Percentiles rank a stretch among this genome's conserved stretches.
Evolutionary conservation across 176 grass and related monocot genomes (phyloP).

Genomic region (Secale cereale): DNA sequence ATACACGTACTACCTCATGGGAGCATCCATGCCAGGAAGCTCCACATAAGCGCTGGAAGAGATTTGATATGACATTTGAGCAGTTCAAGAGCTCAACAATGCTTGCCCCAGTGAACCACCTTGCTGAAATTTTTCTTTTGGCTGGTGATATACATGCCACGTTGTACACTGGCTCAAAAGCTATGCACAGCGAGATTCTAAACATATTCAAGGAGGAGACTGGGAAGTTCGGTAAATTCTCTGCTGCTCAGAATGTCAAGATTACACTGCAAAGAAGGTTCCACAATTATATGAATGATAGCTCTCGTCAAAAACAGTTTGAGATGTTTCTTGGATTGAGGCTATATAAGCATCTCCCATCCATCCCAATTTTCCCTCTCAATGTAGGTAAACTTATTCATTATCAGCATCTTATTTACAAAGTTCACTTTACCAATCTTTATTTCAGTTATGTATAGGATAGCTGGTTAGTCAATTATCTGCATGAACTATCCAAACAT

Average conservation of each 20-base stretch:
- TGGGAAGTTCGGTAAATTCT: slow-evolving; percentile 86
- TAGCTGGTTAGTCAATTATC: neutral
- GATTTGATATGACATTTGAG: slow-evolving; percentile 97
- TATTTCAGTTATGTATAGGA: slow-evolving; percentile 17
- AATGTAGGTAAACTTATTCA: slow-evolving; percentile 57
- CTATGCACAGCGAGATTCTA: slow-evolving; percentile 99
- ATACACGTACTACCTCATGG: slow-evolving; percentile 85
- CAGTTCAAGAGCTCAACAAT: slow-evolving; percentile 90
- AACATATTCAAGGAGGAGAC: slow-evolving; percentile 97
- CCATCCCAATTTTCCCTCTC: slow-evolving; percentile 77
- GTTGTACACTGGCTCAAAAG: slow-evolving; percentile 99
- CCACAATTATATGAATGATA: slow-evolving; percentile 81
- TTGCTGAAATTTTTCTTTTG: slow-evolving; percentile 92
- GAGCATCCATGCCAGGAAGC: slow-evolving; percentile 81
- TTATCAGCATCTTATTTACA: slow-evolving; percentile 19
- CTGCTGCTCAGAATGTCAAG: slow-evolving; percentile 96
- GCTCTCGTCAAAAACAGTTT: slow-evolving; percentile 95
- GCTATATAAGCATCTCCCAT: slow-evolving; percentile 95
- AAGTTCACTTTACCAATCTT: slow-evolving; percentile 20
- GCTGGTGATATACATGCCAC: slow-evolving; percentile 99
- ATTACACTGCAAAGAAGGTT: slow-evolving; percentile 89
- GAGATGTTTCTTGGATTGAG: slow-evolving; percentile 99
- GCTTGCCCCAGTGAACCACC: slow-evolving; percentile 80
- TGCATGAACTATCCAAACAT: neutral
- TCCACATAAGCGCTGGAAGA: slow-evolving; percentile 82